A percentile compares a stretch with the other conserved stretches of the same genome.
phyloP scores from a whole-genome alignment of 345 rosid species.

The Turritis glabra region DNA sequence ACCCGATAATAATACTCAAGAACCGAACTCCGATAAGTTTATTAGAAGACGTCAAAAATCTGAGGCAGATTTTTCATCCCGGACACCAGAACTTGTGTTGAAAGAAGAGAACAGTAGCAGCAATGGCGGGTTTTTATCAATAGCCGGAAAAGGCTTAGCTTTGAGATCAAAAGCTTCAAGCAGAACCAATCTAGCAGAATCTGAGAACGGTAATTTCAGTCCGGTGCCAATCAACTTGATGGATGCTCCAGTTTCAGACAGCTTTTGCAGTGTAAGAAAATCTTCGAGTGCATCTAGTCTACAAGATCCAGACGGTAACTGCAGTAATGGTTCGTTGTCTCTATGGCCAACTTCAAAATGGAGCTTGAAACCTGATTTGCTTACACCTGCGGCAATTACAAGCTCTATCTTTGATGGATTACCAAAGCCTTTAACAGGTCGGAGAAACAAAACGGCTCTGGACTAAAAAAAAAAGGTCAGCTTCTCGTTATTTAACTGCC shows the following conservation, averaged over 20 bases:
- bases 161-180: conserved; percentile 68
- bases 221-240: conserved; percentile 47
- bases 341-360: conserved; percentile 67
- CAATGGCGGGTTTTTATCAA: conserved; percentile 45
- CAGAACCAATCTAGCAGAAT: conserved; percentile 45
- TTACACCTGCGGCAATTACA: conserved; percentile 54
- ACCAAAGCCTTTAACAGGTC: conserved; percentile 51
- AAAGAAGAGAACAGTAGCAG: conserved; percentile 56
- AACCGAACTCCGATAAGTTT: conserved; percentile 27
- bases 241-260: conserved; percentile 43
- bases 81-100: conserved; percentile 58
- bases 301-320: conserved; percentile 59
- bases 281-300: conserved; percentile 85
- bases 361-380: conserved; percentile 67
- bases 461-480: conserved; percentile 50
- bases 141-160: conserved; percentile 64
- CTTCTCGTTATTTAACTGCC: conserved; percentile 25
- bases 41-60: conserved; percentile 72
- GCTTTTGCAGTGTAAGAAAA: conserved; percentile 55
- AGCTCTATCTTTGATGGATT: conserved; percentile 85
- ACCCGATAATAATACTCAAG: conserved; percentile 28
- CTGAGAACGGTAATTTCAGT: conserved; percentile 37
- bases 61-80: conserved; percentile 46
- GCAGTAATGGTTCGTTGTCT: conserved; percentile 38
- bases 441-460: conserved; percentile 76